Percentiles rank a stretch among this genome's conserved stretches.
Evolutionary conservation across 257 asterid species (phyloP).

Genomic region (Buddleja alternifolia): DNA sequence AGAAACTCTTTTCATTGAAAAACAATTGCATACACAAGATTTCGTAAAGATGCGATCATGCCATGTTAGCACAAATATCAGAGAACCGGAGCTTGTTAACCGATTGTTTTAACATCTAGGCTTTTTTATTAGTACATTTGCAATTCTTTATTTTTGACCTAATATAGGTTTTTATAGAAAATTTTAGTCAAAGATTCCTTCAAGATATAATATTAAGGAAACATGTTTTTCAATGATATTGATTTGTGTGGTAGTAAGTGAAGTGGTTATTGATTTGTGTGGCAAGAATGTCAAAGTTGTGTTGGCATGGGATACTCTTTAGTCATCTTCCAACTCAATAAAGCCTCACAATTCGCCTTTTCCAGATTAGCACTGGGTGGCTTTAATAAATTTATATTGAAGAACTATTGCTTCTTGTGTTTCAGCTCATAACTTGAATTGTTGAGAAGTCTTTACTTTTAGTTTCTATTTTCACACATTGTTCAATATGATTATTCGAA

Average conservation of each 20-base stretch:
- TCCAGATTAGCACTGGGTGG: neutral
- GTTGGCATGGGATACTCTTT: neutral
- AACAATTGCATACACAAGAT: too few species aligned
- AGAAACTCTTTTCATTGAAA: neutral
- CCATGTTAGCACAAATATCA: neutral
- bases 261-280: slow-evolving; percentile 14
- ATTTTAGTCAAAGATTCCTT: slow-evolving; percentile 6
- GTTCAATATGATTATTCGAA: too few species aligned
- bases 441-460: too few species aligned
- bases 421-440: neutral
- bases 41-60: too few species aligned
- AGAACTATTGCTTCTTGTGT: neutral
- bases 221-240: neutral
- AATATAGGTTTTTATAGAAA: neutral
- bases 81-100: neutral
- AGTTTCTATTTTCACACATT: too few species aligned
- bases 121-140: neutral
- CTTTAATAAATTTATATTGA: neutral
- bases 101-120: too few species aligned
- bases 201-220: neutral
- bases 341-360: neutral
- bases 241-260: slow-evolving; percentile 8
- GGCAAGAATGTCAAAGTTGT: slow-evolving; percentile 16
- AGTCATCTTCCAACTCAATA: neutral
- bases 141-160: neutral